Base-by-base conservation (phyloP, 768 basidiomycete genomes). In the Boletus vermiculosoides region DNA sequence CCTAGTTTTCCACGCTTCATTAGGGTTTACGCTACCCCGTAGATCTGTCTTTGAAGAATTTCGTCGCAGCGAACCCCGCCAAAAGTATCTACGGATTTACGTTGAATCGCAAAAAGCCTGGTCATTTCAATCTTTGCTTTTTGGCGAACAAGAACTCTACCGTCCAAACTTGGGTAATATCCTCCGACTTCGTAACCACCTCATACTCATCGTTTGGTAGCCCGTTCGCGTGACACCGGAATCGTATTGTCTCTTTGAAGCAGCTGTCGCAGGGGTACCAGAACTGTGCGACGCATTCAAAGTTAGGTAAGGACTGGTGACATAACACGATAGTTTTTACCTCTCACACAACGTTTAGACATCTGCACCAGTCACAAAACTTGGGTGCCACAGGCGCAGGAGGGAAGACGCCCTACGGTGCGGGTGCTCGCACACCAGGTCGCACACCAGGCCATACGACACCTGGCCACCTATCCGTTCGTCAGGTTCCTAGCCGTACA, bases 251-350 rank as follows among this genome's bases (percentile, higher is more conserved):
- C 81, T 98, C 18, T 93, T 92, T 64, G 92, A 94, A 61, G 91
- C 92, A 7, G 84, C 92, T 45, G 92, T 93, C 25, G 86, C 91
- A 8, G 94, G 92, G 37, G 92, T 98, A 25, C 87, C 91, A 5
- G 94, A 97, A 71, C 76, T 98, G 5, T 97, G 96, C 61, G 95
- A 98, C 70, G 94, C 95, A 20, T 98, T 98, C 84, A 98, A 98
- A 84, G 84, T 92, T 66, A 74, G 87, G 86, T 86, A 64, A 64
- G 79, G 20, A 65, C 20, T 47, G 8, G 31, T n/a, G 23, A 28
- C 7, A 22, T 42, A 1, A 10, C 10, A 28, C 37, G 16, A 5
- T 44, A 15, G 16, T n/a, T 37, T 36, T 45, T 36, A 3, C 15
- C 23, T 15, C 63, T 67, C 20, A 68, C 52, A 41, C 36, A 30